Conservation (phyloP, 2,329 filamentous ascomycete species). For the Tolypocladium nubicola region DNA sequence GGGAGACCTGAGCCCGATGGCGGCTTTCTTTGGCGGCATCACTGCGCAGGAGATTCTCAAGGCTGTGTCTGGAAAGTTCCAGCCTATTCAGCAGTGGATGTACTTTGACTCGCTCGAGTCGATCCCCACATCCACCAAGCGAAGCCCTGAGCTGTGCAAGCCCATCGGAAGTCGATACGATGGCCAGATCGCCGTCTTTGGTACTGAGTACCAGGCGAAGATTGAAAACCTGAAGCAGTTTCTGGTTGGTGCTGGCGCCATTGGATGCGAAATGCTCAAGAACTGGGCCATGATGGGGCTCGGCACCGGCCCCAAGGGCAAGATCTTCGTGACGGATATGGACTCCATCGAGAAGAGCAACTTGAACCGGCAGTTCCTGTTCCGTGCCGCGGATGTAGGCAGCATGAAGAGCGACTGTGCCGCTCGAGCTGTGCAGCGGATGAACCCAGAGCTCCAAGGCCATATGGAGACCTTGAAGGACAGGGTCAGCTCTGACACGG, state of each 20-base stretch:
- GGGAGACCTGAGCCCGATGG: conserved; percentile 85
- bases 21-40: conserved; percentile 89
- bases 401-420: conserved; percentile 95
- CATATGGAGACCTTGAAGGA: conserved; percentile 83
- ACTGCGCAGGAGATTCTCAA: conserved; percentile 93
- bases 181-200: conserved; percentile 94
- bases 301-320: conserved; percentile 76
- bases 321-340: conserved; percentile 92
- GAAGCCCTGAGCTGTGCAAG: conserved; percentile 81
- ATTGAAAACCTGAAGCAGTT: conserved; percentile 85
- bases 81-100: conserved; percentile 89
- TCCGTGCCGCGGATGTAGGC: conserved; percentile 87
- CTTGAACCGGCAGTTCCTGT: conserved; percentile 92
- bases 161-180: conserved; percentile 82
- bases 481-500: conserved; percentile 82
- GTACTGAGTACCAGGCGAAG: conserved; percentile 88
- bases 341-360: conserved; percentile 99
- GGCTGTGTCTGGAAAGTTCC: conserved; percentile 94
- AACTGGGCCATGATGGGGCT: conserved; percentile 99
- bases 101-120: conserved; percentile 99
- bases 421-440: conserved; percentile 75
- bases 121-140: conserved; percentile 61
- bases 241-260: conserved; percentile 90
- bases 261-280: conserved; percentile 98
- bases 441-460: conserved; percentile 87